These are phyloP conservation scores for Fusarium virguliforme DNA, from an alignment of 2,329 filamentous ascomycete species.

Conservation along the genomic window DNA sequence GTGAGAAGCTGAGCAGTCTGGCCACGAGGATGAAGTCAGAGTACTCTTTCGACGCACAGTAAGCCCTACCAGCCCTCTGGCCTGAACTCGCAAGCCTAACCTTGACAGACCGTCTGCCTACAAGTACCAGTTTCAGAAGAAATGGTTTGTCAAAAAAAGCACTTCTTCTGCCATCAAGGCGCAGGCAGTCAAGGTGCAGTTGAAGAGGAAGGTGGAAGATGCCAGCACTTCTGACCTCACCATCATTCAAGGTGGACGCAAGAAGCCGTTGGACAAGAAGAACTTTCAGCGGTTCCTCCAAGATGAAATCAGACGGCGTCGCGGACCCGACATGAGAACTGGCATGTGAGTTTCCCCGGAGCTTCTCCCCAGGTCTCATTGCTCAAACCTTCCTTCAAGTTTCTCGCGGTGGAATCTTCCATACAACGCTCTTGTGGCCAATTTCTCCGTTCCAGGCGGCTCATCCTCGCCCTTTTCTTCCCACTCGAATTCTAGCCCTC, in stretches of 20 bases:
- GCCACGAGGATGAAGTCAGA: background rate
- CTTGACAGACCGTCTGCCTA: background rate
- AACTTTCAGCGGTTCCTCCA: background rate
- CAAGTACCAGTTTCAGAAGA: background rate
- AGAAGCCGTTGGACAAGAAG: background rate
- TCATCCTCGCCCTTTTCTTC: background rate
- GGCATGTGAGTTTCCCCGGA: background rate
- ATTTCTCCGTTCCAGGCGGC: rapidly evolving
- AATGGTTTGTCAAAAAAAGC: slow-evolving; percentile 11
- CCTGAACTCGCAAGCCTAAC: background rate
- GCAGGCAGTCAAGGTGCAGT: rapidly evolving
- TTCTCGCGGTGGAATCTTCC: background rate
- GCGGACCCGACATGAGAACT: background rate
- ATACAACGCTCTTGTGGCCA: background rate
- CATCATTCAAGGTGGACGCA: background rate
- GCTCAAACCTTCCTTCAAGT: background rate
- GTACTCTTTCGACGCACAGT: slow-evolving; percentile 5
- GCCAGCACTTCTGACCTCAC: background rate
- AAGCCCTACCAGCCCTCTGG: background rate
- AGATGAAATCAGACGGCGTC: background rate
- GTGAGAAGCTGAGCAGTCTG: background rate
- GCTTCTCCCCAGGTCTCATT: no score
- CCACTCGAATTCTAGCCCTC: background rate
- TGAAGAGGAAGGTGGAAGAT: background rate
- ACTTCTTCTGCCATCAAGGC: background rate